These are phyloP conservation scores for Vanrija sp. DNA, from an alignment of 1,284 basidiomycete species.

Conservation along the genomic window DNA sequence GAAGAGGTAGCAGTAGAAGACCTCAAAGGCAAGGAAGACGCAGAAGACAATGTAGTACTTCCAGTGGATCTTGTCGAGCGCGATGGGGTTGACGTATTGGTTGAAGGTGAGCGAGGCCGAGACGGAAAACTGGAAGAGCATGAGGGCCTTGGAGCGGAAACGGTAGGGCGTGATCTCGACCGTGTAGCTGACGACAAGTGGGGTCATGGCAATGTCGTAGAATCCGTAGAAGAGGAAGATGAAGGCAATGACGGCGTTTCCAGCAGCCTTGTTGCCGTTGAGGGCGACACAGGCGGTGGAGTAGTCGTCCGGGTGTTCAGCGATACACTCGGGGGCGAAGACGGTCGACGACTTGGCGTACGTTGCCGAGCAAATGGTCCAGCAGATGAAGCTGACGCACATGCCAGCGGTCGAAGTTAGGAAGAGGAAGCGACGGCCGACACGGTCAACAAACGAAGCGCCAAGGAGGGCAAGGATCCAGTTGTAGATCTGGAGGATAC, in stretches of 20 bases:
- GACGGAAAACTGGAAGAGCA: conserved; percentile 50
- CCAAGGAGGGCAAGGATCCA: conserved; percentile 15
- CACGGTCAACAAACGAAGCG: conserved; percentile 41
- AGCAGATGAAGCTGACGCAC: conserved; percentile 58
- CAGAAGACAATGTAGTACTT: conserved; percentile 41
- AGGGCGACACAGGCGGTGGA: conserved; percentile 56
- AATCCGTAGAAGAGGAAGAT: conserved; percentile 45
- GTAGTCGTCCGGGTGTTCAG: conserved; percentile 47
- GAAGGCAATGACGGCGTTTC: conserved; percentile 17
- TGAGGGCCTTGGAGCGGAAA: conserved; percentile 73
- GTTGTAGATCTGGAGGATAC: conserved; percentile 19
- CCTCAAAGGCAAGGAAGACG: conserved; percentile 37
- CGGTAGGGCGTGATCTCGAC: conserved; percentile 25
- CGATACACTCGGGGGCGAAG: conserved; percentile 8
- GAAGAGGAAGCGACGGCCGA: conserved; percentile 33
- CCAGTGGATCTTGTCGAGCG: conserved; percentile 28
- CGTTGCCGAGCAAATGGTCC: conserved; percentile 66
- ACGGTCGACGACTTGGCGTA: conserved; percentile 43
- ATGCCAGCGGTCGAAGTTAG: conserved; percentile 21
- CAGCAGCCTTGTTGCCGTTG: conserved; percentile 12
- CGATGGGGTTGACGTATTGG: conserved; percentile 47
- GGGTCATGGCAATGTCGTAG: conserved; percentile 49
- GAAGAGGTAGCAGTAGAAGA: conserved; percentile 45
- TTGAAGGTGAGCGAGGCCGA: conserved; percentile 42
- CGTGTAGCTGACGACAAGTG: conserved; percentile 16